phyloP scores from a whole-genome alignment of 768 basidiomycete genomes.

The Amanita brunnescens region DNA sequence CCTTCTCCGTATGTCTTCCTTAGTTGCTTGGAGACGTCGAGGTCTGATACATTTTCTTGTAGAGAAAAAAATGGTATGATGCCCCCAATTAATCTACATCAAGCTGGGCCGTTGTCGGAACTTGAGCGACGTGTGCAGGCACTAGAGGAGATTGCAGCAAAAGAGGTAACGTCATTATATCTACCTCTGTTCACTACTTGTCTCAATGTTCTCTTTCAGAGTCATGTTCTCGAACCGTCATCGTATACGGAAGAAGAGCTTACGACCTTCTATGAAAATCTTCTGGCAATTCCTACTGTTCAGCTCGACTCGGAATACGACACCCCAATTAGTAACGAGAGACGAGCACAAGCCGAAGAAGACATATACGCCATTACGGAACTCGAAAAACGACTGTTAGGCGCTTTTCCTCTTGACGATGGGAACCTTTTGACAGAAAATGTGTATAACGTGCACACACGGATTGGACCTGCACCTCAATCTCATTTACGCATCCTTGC shows the following conservation, averaged over 20 bases:
- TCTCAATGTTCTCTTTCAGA: slow-evolving; percentile 15
- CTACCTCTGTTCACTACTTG: background rate
- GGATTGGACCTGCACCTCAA: slow-evolving; percentile 8
- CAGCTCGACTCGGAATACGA: slow-evolving; percentile 9
- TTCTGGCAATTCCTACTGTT: slow-evolving; percentile 25
- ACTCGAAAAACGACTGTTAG: slow-evolving; percentile 25
- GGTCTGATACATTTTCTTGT: background rate
- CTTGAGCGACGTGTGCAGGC: slow-evolving; percentile 4
- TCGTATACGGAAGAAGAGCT: slow-evolving; percentile 36
- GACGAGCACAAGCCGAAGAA: slow-evolving; percentile 18
- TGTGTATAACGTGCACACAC: slow-evolving; percentile 1
- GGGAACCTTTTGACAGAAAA: slow-evolving; percentile 3
- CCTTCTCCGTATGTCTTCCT: background rate
- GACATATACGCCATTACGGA: slow-evolving; percentile 26
- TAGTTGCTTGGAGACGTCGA: background rate
- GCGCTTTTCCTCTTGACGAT: slow-evolving; percentile 6
- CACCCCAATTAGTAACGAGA: slow-evolving; percentile 10
- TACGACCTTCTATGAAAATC: slow-evolving; percentile 33
- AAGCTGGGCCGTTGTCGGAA: background rate
- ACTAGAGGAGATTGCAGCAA: slow-evolving; percentile 1
- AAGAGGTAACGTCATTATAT: background rate
- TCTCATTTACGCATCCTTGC: slow-evolving; percentile 27
- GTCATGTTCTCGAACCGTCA: slow-evolving; percentile 21
- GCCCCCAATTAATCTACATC: background rate
- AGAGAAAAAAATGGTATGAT: background rate